Evolutionary conservation across 1,284 basidiomycete genomes (phyloP).

Genomic region (Anthracocystis setariae): DNA sequence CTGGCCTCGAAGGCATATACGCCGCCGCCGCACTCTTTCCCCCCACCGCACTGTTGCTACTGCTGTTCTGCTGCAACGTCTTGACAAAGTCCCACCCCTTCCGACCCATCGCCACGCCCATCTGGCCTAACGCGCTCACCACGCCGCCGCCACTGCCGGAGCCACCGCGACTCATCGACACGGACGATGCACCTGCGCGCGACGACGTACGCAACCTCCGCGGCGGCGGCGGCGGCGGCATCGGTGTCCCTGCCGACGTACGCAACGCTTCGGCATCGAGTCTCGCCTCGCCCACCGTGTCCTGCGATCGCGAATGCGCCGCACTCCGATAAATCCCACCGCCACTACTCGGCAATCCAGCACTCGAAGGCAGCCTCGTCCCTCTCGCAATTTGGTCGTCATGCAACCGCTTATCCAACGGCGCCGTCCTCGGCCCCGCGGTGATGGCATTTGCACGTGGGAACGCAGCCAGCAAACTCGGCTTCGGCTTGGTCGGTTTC

Average conservation of each 20-base stretch:
- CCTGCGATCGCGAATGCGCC: constrained; percentile 32
- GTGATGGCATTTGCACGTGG: constrained; percentile 10
- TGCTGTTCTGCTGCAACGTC: constrained; percentile 31
- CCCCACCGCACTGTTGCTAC: too few species aligned
- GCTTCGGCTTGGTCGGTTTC: constrained; percentile 39
- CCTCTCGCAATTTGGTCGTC: background rate
- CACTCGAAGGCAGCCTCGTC: constrained; percentile 10
- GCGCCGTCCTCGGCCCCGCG: constrained; percentile 16
- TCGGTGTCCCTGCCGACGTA: constrained; percentile 34
- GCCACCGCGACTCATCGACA: constrained; percentile 15
- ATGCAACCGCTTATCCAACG: background rate
- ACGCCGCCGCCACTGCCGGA: constrained; percentile 31
- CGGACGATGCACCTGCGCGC: too few species aligned
- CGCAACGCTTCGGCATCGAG: constrained; percentile 37
- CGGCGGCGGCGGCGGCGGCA: constrained; percentile 45
- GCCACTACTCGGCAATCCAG: constrained; percentile 4
- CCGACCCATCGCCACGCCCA: constrained; percentile 55
- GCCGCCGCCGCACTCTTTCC: background rate
- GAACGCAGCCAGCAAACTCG: constrained; percentile 32
- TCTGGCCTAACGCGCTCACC: constrained; percentile 39
- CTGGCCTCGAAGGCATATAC: constrained; percentile 2
- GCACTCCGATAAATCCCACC: constrained; percentile 20
- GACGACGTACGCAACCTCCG: too few species aligned
- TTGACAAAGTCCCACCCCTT: constrained; percentile 57
- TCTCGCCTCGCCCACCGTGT: constrained; percentile 19